These are phyloP conservation scores for Talaromyces pinophilus DNA, from an alignment of 2,329 filamentous ascomycete genomes.

Conservation along the genomic window DNA sequence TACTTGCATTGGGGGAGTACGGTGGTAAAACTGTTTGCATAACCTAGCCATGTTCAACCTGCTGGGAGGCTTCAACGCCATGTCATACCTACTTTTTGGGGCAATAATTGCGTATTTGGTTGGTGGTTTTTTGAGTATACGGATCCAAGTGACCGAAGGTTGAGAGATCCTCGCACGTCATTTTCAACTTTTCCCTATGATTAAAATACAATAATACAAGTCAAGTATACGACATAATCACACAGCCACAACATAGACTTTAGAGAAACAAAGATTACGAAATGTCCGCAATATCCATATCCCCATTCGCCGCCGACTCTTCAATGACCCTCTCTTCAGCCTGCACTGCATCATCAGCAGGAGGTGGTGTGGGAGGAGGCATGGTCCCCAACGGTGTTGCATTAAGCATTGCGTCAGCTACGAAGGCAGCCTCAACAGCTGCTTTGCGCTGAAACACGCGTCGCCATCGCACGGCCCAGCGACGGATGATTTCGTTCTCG, in stretches of 20 bases:
- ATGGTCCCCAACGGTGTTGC: conserved; percentile 47
- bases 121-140: neutral
- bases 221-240: neutral
- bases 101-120: neutral
- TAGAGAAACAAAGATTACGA: conserved; percentile 14
- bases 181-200: conserved; percentile 1
- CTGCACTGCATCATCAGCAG: conserved; percentile 8
- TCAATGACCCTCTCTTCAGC: conserved; percentile 17
- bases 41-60: conserved; percentile 23
- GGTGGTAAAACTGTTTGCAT: conserved; percentile 23
- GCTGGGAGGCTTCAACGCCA: conserved; percentile 29
- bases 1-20: conserved; percentile 24
- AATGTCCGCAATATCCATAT: conserved; percentile 37
- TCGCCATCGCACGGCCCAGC: conserved; percentile 85
- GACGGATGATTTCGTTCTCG: conserved; percentile 65
- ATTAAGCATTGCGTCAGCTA: conserved; percentile 57
- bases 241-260: neutral
- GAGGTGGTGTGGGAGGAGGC: conserved; percentile 35
- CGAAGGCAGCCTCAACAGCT: conserved; percentile 79
- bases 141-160: too few species aligned
- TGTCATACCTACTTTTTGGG: conserved; percentile 4
- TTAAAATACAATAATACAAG: conserved; percentile 8
- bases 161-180: too few species aligned
- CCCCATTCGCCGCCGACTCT: conserved; percentile 31
- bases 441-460: conserved; percentile 79